Evolutionary conservation across 2,329 filamentous ascomycete species (phyloP), one percentile per base, ranked within the genome.

Genomic region (Cladosporium cucumerinum): DNA sequence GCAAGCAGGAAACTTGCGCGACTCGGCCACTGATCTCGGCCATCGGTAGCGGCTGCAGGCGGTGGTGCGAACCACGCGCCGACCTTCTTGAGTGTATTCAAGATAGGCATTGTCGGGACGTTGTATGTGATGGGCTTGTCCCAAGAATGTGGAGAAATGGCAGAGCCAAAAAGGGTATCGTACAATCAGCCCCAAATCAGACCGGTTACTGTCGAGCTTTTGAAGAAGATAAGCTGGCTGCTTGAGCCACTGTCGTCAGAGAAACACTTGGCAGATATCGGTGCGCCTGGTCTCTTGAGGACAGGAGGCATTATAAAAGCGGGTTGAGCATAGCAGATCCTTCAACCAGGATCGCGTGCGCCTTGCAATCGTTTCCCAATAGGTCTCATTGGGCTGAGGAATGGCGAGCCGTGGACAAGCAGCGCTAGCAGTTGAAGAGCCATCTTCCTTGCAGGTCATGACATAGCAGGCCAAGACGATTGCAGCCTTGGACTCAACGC

Each of bases 1-100:
- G 85, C 84, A 28, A 86, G 81, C 6, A 86, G 75, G 72, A 86
- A 86, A 14, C 84, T 80, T 2, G 83, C 77, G 43, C 84, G 77
- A 1, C 82, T 85, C 1, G 82, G 82, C 84, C 84, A 86, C 68
- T 84, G 81, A 73, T 86, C 84, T 63, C 79, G 77, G 4, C 78
- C 79, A 70, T 81, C 78, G 46, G 60, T 34, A 21, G 60, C 49
- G 5, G 49, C 34, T 21, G 49, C 60, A 21, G 60, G 60, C 34
- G 60, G 60, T 18, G 78, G 77, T 21, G 75, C 76, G 14, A 79
- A 63, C 69, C 73, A 78, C 36, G 51, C 59, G 21, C 69, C 73
- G 2, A 72, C 61, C 32, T 58, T 64, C 36, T 64, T 64, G 52
- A 64, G n/a, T 18, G 21, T 23, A 11, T 23, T 39, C 52, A 63